Conservation (phyloP, 352 stramenopile genomes). For the Globisporangium echinulatum region DNA sequence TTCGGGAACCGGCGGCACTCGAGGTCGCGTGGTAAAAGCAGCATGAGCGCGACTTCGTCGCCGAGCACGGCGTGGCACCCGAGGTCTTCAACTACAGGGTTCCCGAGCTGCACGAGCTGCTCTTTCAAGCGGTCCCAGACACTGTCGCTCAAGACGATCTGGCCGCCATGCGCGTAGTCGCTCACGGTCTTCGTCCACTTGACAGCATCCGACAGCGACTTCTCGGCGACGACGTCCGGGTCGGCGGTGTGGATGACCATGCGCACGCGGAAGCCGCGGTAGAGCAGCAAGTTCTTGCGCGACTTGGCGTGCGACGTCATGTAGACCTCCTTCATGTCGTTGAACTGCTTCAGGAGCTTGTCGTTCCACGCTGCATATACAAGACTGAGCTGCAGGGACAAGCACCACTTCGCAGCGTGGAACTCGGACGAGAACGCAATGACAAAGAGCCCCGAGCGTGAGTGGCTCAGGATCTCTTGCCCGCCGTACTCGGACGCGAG, state of each 20-base stretch:
- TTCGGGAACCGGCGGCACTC: conserved; percentile 66
- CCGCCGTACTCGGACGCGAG: conserved; percentile 78
- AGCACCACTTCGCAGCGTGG: conserved; percentile 82
- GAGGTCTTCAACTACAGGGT: conserved; percentile 83
- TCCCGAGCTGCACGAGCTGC: conserved; percentile 81
- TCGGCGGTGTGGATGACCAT: conserved; percentile 84
- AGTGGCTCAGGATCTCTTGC: conserved; percentile 74
- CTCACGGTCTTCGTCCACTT: conserved; percentile 84
- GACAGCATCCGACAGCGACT: conserved; percentile 63
- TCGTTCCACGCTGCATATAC: conserved; percentile 86
- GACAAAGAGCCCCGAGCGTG: conserved; percentile 70
- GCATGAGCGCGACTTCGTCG: conserved; percentile 74
- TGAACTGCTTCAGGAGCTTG: conserved; percentile 79
- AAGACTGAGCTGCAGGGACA: conserved; percentile 77
- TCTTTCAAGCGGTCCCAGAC: conserved; percentile 85
- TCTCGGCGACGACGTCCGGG: conserved; percentile 38
- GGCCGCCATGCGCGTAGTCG: conserved; percentile 74
- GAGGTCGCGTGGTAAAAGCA: conserved; percentile 70
- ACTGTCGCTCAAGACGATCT: conserved; percentile 81
- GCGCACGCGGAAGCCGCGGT: conserved; percentile 76
- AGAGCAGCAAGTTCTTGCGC: conserved; percentile 77
- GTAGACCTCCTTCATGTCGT: conserved; percentile 76
- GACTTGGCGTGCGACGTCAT: conserved; percentile 40
- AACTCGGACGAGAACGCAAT: conserved; percentile 84
- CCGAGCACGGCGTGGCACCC: conserved; percentile 66